These are phyloP conservation scores for Rubia balearica DNA, from an alignment of 305 asterid species.

Conservation along the genomic window DNA sequence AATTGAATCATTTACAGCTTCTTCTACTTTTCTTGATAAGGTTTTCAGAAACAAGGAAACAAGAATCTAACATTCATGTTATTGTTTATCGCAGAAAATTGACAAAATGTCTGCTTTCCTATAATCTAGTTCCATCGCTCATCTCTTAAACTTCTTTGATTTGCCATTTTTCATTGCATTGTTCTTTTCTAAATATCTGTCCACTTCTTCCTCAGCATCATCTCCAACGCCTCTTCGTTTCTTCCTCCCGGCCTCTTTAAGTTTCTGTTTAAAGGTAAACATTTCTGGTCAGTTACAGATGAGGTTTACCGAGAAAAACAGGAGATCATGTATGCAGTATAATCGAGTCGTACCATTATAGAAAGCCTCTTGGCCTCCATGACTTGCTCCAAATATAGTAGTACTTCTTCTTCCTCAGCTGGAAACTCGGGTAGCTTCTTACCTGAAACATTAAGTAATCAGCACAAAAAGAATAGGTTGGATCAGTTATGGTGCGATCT, in stretches of 20 bases:
- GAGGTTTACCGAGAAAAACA: neutral
- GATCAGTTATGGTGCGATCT: neutral
- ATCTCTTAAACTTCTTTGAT: constrained; percentile 21
- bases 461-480: neutral
- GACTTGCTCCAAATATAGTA: constrained; percentile 54
- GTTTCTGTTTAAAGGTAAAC: constrained; percentile 36
- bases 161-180: constrained; percentile 32
- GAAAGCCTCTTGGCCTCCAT: constrained; percentile 75
- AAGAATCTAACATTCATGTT: neutral
- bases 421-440: constrained; percentile 65
- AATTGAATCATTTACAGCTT: neutral
- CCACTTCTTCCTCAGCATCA: constrained; percentile 49
- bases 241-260: constrained; percentile 61
- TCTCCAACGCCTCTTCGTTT: constrained; percentile 43
- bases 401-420: constrained; percentile 72
- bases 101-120: neutral
- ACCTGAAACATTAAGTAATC: constrained; percentile 34
- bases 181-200: constrained; percentile 31
- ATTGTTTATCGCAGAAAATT: neutral
- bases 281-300: neutral
- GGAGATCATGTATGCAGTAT: neutral
- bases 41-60: neutral
- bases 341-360: constrained; percentile 38
- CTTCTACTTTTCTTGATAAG: neutral
- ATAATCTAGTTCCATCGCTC: neutral